These are phyloP conservation scores for sunflower (Helianthus annuus) DNA, from an alignment of 129 eudicot genomes.

Conservation along the genomic window DNA sequence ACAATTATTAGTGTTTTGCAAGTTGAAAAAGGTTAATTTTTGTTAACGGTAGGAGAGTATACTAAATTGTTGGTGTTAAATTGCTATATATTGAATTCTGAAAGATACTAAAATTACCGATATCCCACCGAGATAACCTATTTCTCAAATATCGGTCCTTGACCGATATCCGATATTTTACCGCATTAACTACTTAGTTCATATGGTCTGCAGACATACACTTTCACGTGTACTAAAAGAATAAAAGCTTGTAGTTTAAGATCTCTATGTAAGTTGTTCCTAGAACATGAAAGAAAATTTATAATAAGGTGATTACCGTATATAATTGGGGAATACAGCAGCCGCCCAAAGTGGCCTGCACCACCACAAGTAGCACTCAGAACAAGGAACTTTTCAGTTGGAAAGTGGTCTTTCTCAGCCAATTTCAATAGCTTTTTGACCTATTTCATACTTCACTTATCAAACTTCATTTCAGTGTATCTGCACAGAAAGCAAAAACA, in stretches of 20 bases:
- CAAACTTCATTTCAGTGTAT: slow-evolving; percentile 97
- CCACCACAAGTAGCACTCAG: slow-evolving; percentile 53
- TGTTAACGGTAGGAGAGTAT: too few relatives aligned
- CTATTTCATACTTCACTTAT: slow-evolving; percentile 61
- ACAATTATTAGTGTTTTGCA: too few relatives aligned
- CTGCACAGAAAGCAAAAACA: slow-evolving; percentile 40
- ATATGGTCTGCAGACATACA: background rate
- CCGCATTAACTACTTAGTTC: background rate
- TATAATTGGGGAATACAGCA: slow-evolving; percentile 40
- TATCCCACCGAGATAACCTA: too few relatives aligned
- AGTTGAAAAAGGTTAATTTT: too few relatives aligned
- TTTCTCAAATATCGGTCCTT: too few relatives aligned
- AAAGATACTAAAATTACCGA: too few relatives aligned
- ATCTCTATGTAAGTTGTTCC: too few relatives aligned
- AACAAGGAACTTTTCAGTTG: slow-evolving; percentile 32
- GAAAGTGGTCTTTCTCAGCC: slow-evolving; percentile 40
- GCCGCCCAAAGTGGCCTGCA: slow-evolving; percentile 73
- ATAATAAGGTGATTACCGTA: slow-evolving; percentile 42
- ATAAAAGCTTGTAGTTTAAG: too few relatives aligned
- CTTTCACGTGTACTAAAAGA: background rate
- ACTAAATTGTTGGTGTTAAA: too few relatives aligned
- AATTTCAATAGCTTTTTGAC: slow-evolving; percentile 32
- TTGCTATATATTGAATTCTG: too few relatives aligned
- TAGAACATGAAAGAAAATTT: background rate
- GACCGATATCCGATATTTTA: too few relatives aligned